These are phyloP conservation scores for Emergomyces africanus DNA, from an alignment of 2,329 filamentous ascomycete species.

Conservation along the genomic window DNA sequence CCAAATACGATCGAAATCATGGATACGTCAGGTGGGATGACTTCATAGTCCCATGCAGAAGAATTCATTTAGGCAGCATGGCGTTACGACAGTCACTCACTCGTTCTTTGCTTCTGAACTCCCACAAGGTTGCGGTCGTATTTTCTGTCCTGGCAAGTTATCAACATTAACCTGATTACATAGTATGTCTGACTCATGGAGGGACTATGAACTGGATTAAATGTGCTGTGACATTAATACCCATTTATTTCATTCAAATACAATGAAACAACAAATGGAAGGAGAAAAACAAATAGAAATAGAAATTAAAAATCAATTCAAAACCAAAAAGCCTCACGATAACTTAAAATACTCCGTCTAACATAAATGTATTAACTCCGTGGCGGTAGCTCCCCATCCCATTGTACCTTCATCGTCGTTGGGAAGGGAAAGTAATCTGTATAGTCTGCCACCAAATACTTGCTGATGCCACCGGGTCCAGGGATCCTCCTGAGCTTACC, in stretches of 20 bases:
- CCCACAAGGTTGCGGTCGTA: background rate
- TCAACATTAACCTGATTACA: background rate
- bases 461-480: conserved; percentile 27
- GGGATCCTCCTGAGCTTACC: conserved; percentile 32
- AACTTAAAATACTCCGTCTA: background rate
- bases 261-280: background rate
- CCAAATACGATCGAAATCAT: background rate
- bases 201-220: background rate
- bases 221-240: background rate
- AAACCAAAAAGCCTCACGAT: background rate
- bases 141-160: background rate
- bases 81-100: background rate
- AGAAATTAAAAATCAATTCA: no score
- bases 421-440: conserved; percentile 32
- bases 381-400: conserved; percentile 27
- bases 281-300: background rate
- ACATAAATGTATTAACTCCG: background rate
- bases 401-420: conserved; percentile 32
- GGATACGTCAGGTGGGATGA: background rate
- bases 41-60: background rate
- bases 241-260: background rate
- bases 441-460: conserved; percentile 34
- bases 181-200: background rate
- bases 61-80: background rate
- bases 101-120: background rate